Base-by-base conservation (phyloP, 2,329 filamentous ascomycete genomes). In the Grosmannia penicillata region DNA sequence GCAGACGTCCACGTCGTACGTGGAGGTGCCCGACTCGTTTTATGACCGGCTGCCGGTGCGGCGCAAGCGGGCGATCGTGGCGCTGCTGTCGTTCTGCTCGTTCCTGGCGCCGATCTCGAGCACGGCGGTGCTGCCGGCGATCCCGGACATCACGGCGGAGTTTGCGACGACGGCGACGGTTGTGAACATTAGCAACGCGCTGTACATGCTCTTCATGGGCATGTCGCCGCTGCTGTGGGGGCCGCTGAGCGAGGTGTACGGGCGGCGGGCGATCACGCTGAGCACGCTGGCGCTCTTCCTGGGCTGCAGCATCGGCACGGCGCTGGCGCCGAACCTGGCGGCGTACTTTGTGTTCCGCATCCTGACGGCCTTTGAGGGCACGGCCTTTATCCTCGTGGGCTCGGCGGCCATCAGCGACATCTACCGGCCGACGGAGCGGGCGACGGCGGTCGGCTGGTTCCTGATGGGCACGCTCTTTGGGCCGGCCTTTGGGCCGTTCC, bases 151-250 rank as follows among this genome's bases (percentile, higher is more conserved):
- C 6, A 75, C 74, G 5, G 55, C 52, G 8, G 72, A 68, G 4
- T 80, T 65, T 48, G 43, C 62, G 28, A 78, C 72, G 5, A 74
- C 66, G 7, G 75, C 72, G 5, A 66, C 67, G 5, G 64, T 81
- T 36, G 74, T 83, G 51, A 78, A 81, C 50, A 56, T 79, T 26
- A 72, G 68, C 46, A 83, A 82, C 56, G 78, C 78, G 0, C 51
- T 82, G 11, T 83, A 82, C 48, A 65, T 83, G 58, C 56, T 81
- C 3, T 78, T 77, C 50, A 83, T 83, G 79, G 79, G 76, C 0
- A 46, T 81, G 6, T 66, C 64, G 3, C 70, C 77, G 1, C 66
- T 72, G 8, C 68, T 82, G 39, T 83, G 76, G 66, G 78, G 78
- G 0, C 78, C 78, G 0, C 56, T 81, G 30, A 74, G 72, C 39